Conservation (phyloP, 495 filamentous ascomycete species). For the Thermochaetoides thermophila region DNA sequence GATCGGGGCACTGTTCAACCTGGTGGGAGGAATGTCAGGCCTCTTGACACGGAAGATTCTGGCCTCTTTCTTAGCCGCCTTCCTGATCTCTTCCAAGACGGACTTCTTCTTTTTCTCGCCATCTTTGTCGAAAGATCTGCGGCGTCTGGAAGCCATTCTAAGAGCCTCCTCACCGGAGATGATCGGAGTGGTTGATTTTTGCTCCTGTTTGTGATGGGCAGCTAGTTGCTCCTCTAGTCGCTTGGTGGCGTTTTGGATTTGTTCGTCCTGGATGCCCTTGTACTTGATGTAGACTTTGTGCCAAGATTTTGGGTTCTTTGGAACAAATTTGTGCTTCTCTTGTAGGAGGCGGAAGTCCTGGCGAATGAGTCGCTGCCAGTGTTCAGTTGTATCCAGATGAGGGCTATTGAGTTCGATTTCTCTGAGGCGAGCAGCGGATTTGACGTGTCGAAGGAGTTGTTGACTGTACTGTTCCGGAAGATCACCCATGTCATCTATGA, state of each 20-base stretch:
- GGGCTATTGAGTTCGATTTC: conserved; percentile 20
- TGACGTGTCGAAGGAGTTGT: conserved; percentile 18
- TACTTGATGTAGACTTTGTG: conserved; percentile 24
- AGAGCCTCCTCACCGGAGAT: conserved; percentile 10
- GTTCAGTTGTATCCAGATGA: conserved; percentile 15
- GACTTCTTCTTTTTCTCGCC: background rate
- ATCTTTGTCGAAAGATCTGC: conserved; percentile 4
- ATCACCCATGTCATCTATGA: conserved; percentile 5
- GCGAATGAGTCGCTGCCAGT: conserved; percentile 27
- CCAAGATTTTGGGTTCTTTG: conserved; percentile 22
- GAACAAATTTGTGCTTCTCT: conserved; percentile 12
- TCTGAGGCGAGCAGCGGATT: conserved; percentile 19
- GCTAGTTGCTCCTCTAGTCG: conserved; percentile 22
- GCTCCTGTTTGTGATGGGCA: conserved; percentile 16
- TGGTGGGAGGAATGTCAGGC: conserved; percentile 9
- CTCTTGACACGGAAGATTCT: conserved; percentile 12
- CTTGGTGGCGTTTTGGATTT: conserved; percentile 33
- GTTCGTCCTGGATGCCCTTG: conserved; percentile 27
- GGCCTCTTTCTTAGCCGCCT: conserved; percentile 3
- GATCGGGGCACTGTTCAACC: conserved; percentile 22
- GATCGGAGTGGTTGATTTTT: conserved; percentile 15
- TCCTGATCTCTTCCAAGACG: conserved; percentile 8
- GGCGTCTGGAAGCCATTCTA: background rate
- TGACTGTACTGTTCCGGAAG: conserved; percentile 5
- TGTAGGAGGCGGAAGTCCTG: conserved; percentile 16